Conservation (phyloP, 2,329 filamentous ascomycete species). For the Zopfia rhizophila region DNA sequence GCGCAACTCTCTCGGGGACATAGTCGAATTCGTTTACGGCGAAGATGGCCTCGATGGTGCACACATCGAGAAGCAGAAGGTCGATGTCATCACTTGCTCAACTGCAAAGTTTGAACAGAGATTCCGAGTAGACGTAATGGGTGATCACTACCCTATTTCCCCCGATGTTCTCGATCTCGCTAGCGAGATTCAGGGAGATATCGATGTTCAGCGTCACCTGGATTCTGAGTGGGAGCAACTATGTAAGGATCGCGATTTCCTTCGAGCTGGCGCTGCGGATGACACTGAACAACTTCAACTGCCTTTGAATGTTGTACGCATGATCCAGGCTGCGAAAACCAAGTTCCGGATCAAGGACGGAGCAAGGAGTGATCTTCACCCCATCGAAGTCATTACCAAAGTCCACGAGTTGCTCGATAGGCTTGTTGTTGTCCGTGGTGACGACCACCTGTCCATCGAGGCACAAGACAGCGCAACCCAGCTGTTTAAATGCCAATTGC, state of each 20-base stretch:
- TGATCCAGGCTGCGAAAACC: slow-evolving; percentile 89
- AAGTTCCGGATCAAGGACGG: slow-evolving; percentile 90
- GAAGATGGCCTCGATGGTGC: slow-evolving; percentile 96
- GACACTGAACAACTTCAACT: slow-evolving; percentile 89
- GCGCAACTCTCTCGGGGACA: slow-evolving; percentile 93
- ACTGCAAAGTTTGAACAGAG: slow-evolving; percentile 80
- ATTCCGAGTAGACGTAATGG: slow-evolving; percentile 90
- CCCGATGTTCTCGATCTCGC: slow-evolving; percentile 84
- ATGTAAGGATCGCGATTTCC: slow-evolving; percentile 74
- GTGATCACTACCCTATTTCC: slow-evolving; percentile 69
- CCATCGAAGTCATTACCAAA: slow-evolving; percentile 83
- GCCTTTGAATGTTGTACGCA: slow-evolving; percentile 88
- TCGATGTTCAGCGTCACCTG: slow-evolving; percentile 85
- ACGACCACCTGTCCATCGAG: slow-evolving; percentile 82
- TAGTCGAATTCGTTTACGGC: slow-evolving; percentile 97
- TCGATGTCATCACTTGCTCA: slow-evolving; percentile 87
- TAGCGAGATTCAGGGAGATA: slow-evolving; percentile 85
- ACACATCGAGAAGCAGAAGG: slow-evolving; percentile 89
- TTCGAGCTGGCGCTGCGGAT: slow-evolving; percentile 77
- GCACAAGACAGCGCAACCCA: slow-evolving; percentile 89
- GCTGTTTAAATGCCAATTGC: slow-evolving; percentile 90
- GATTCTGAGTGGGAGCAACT: slow-evolving; percentile 90
- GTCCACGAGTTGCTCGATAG: slow-evolving; percentile 79
- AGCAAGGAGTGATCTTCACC: slow-evolving; percentile 87
- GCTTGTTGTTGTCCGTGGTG: slow-evolving; percentile 86